Conservation (phyloP, 2,329 filamentous ascomycete genomes). For the Alternaria burnsii region DNA sequence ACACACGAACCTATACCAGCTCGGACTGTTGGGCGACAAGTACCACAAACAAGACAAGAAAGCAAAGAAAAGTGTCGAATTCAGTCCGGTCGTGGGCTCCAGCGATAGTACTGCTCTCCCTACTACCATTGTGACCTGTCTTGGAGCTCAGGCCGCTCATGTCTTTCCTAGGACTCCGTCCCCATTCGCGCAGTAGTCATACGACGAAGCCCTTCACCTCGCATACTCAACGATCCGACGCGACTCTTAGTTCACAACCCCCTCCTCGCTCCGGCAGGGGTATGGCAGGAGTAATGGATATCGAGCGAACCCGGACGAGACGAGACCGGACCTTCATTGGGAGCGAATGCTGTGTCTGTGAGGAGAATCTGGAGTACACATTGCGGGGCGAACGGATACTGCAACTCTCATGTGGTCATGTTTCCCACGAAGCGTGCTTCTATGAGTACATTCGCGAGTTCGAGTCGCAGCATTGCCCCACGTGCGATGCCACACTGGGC, state of each 20-base stretch:
- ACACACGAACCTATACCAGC: slow-evolving; percentile 46
- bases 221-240: slow-evolving; percentile 32
- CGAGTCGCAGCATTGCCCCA: slow-evolving; percentile 91
- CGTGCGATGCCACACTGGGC: slow-evolving; percentile 89
- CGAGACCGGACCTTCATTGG: slow-evolving; percentile 95
- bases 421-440: slow-evolving; percentile 97
- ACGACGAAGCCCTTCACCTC: slow-evolving; percentile 32
- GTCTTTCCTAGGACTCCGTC: slow-evolving; percentile 52
- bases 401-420: slow-evolving; percentile 96
- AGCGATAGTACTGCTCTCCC: slow-evolving; percentile 44
- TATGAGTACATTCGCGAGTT: slow-evolving; percentile 98
- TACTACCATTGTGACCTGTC: slow-evolving; percentile 39
- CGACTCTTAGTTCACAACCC: slow-evolving; percentile 36
- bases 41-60: slow-evolving; percentile 35
- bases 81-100: slow-evolving; percentile 40
- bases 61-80: slow-evolving; percentile 48
- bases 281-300: slow-evolving; percentile 73
- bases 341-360: slow-evolving; percentile 92
- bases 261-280: slow-evolving; percentile 49
- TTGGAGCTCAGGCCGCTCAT: slow-evolving; percentile 51
- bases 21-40: slow-evolving; percentile 43
- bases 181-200: slow-evolving; percentile 47
- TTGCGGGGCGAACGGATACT: slow-evolving; percentile 91
- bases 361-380: slow-evolving; percentile 95
- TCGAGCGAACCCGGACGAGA: slow-evolving; percentile 79